A percentile compares a stretch with the other conserved stretches of the same genome.
phyloP scores from a whole-genome alignment of 257 asterid genomes.

The Gardenia jasminoides region DNA sequence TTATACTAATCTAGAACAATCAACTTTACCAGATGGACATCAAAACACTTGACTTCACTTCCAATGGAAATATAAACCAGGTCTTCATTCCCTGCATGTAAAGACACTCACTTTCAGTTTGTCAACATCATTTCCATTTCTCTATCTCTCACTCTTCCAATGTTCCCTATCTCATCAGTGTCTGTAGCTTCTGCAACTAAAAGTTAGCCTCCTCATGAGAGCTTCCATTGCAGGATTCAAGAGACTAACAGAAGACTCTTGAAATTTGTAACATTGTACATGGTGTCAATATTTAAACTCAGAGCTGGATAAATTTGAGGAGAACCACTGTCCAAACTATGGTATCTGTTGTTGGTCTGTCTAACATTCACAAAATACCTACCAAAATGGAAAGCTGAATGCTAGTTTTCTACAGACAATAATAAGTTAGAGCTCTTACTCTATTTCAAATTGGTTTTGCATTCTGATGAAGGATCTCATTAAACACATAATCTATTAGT shows the following conservation, averaged over 20 bases:
- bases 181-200: background rate
- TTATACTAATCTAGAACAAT: background rate
- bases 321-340: background rate
- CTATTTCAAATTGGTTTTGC: background rate
- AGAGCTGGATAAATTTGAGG: background rate
- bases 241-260: background rate
- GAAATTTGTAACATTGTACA: background rate
- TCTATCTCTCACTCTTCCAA: background rate
- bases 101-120: conserved; percentile 10
- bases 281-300: background rate
- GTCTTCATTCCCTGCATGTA: conserved; percentile 79
- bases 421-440: background rate
- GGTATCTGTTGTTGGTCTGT: background rate
- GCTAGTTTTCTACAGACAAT: background rate
- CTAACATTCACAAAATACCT: background rate
- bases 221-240: background rate
- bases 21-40: conserved; percentile 61
- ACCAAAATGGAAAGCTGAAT: background rate
- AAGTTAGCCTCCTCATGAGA: background rate
- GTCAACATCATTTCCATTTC: background rate
- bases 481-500: background rate
- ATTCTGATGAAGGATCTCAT: background rate
- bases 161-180: background rate
- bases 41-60: conserved; percentile 70
- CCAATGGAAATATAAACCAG: conserved; percentile 61